Percentiles rank a stretch among this genome's conserved stretches.
Evolutionary conservation across 2,329 filamentous ascomycete species (phyloP).

Genomic region (Eutypella sp.): DNA sequence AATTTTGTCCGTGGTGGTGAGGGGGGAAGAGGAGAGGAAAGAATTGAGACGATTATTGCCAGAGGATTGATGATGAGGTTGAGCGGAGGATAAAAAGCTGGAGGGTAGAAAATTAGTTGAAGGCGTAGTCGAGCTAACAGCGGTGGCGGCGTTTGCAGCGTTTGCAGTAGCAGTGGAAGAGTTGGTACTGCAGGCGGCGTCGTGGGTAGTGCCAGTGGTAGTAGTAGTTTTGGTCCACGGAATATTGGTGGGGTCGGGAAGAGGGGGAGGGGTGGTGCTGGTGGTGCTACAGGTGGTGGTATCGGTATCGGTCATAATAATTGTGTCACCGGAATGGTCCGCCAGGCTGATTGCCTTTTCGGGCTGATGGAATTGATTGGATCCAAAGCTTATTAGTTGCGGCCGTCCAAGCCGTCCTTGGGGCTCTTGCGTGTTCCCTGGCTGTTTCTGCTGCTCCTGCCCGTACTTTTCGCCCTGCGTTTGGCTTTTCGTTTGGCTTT

Average conservation of each 20-base stretch:
- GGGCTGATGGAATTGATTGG: no score
- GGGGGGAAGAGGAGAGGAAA: conserved; percentile 2
- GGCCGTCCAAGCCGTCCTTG: no score
- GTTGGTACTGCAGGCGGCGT: no score
- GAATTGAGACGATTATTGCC: conserved; percentile 12
- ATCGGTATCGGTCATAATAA: conserved; percentile 16
- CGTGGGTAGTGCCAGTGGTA: no score
- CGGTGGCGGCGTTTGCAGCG: neutral
- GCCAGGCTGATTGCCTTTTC: conserved; percentile 22
- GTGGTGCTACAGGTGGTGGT: neutral
- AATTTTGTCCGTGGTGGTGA: conserved; percentile 35
- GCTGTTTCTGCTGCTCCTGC: no score
- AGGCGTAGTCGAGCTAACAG: conserved; percentile 3
- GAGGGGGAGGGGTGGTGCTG: neutral
- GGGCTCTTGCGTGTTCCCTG: no score
- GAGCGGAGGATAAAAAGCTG: conserved; percentile 10
- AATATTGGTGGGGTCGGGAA: no score
- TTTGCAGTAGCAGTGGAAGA: no score
- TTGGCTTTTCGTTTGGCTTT: no score
- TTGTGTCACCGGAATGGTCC: conserved; percentile 18
- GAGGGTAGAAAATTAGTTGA: conserved; percentile 13
- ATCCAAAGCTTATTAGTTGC: neutral
- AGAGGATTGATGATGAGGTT: no score
- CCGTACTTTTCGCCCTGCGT: no score
- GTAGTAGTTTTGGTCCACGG: no score